Evolutionary conservation across 192 early-diverging fungal species (phyloP), one percentile per base, ranked within the genome.

Genomic region (Tieghemiomyces parasiticus): DNA sequence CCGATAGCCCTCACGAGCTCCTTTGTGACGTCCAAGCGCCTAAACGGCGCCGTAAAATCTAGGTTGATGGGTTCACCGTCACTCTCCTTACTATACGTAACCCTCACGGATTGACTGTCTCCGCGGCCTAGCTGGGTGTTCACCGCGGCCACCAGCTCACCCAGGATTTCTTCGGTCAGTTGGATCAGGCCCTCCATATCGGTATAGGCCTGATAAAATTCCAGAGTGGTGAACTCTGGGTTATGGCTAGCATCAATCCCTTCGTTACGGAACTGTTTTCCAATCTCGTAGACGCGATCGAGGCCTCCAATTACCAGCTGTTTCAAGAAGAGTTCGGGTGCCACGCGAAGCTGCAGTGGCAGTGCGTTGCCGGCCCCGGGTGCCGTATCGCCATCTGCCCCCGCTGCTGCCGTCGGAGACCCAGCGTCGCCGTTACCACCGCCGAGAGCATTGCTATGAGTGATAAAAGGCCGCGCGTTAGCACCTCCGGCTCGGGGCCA

Each of bases 181-280:
- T 64, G 59, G 63, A 89, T 84, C 53, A 90, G 61, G 28, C 69
- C 70, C 1, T 87, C 83, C 1, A 91, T 67, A 35, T 82, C 77
- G 20, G 81, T 73, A 59, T 86, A 91, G 0, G 89, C 85, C 68
- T 85, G 74, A 67, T 93, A 93, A 61, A 90, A 85, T 64, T 93
- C 91, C 60, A 87, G 88, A 4, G 89, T 91, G 29, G 89, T 89
- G 60, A 93, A 93, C 66, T 91, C 91, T 25, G 91, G 91, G 61
- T 88, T 91, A 63, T 93, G 91, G 53, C 85, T 81, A 22, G 81
- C 80, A 67, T 93, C 91, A 35, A 93, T 81, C 20, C 87, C 88
- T 72, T 93, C 91, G 61, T 93, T 93, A 24, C 91, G 77, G 65
- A 93, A 93, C 65, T 90, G 88, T 63, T 88, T 88, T 29, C 91